These are phyloP conservation scores for Pleurotus salmoneostramineus DNA, from an alignment of 768 basidiomycete species.

Conservation along the genomic window DNA sequence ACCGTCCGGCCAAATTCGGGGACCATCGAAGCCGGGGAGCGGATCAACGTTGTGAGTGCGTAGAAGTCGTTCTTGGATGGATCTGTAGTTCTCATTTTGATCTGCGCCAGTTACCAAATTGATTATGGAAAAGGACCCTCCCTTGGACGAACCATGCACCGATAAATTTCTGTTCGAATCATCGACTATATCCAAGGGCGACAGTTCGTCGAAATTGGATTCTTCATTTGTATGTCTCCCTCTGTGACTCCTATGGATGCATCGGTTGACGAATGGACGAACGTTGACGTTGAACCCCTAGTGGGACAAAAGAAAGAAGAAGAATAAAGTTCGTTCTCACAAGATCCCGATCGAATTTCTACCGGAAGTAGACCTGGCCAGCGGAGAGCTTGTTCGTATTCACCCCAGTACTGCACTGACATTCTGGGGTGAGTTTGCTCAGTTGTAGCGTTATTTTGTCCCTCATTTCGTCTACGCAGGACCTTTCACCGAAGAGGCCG, in stretches of 20 bases:
- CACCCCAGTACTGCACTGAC: neutral
- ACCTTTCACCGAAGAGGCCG: neutral
- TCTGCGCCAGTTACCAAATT: neutral
- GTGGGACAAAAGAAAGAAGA: slow-evolving; percentile 5
- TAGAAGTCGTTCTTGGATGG: neutral
- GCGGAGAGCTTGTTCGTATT: neutral
- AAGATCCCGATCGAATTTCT: slow-evolving; percentile 2
- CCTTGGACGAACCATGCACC: neutral
- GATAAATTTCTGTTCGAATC: slow-evolving; percentile 5
- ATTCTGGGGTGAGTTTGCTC: neutral
- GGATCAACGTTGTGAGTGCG: slow-evolving; percentile 2
- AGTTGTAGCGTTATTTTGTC: neutral
- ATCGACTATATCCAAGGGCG: neutral
- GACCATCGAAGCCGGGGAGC: slow-evolving; percentile 2
- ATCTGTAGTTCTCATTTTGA: neutral
- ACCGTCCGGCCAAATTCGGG: slow-evolving; percentile 3
- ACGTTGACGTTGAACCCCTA: too few species aligned
- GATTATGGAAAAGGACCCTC: neutral
- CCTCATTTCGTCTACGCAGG: neutral
- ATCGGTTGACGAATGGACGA: too few species aligned
- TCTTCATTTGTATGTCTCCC: slow-evolving; percentile 4
- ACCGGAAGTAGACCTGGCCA: slow-evolving; percentile 1
- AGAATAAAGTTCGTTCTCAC: neutral
- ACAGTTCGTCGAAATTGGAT: neutral
- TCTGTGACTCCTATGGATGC: neutral